Conservation (phyloP, 805 yeast genomes). For the Kodamaea leandrae region DNA sequence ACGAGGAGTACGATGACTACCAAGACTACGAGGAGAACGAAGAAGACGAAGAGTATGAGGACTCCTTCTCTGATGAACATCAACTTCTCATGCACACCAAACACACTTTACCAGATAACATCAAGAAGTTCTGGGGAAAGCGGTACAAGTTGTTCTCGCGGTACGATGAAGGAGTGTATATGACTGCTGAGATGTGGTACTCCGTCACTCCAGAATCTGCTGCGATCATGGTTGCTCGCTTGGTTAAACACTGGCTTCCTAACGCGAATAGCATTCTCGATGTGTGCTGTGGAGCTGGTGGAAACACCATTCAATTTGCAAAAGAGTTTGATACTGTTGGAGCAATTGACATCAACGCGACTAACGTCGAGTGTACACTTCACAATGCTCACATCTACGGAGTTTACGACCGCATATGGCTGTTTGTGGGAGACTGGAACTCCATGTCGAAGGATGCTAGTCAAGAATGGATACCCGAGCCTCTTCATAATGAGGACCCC, state of each 20-base stretch:
- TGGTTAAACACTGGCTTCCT: constrained; percentile 51
- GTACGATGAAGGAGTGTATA: constrained; percentile 64
- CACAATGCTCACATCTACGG: constrained; percentile 67
- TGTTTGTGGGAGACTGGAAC: constrained; percentile 50
- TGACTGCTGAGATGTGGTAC: constrained; percentile 78
- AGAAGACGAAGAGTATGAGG: constrained; percentile 19
- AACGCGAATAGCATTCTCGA: constrained; percentile 52
- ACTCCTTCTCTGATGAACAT: neutral
- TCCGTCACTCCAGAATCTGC: constrained; percentile 83
- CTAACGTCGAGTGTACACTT: constrained; percentile 61
- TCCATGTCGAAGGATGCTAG: constrained; percentile 23
- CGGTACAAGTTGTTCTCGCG: constrained; percentile 59
- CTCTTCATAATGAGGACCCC: constrained; percentile 16
- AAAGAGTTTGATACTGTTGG: constrained; percentile 51
- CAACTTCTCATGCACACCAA: constrained; percentile 36
- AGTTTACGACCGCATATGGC: constrained; percentile 50
- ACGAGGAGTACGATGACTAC: neutral
- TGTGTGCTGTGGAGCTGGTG: constrained; percentile 86
- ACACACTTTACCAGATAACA: constrained; percentile 37
- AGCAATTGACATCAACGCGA: constrained; percentile 60
- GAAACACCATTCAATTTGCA: constrained; percentile 78
- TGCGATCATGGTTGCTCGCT: constrained; percentile 59
- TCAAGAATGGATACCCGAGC: constrained; percentile 34
- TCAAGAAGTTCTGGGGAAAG: constrained; percentile 59
- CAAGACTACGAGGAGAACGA: constrained; percentile 10